Percentiles rank a stretch among this genome's conserved stretches.
Conservation (phyloP, 2,329 filamentous ascomycete genomes). For the Talaromyces amestolkiae region DNA sequence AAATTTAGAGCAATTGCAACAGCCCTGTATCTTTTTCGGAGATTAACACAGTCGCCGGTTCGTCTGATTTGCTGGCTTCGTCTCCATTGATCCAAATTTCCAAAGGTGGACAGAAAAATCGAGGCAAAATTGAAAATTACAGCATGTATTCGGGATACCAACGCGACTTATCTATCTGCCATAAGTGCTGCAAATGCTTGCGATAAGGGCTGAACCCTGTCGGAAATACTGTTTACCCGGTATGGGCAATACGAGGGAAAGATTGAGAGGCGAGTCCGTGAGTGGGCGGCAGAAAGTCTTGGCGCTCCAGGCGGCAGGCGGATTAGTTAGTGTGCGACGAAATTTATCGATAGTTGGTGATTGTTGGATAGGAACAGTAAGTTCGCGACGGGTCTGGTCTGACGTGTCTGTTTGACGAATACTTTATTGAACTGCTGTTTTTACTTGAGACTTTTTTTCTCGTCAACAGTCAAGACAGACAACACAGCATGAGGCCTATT, state of each 20-base stretch:
- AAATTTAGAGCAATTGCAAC: constrained; percentile 2
- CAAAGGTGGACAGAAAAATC: neutral
- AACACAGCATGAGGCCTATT: constrained; percentile 85
- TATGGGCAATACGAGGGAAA: constrained; percentile 25
- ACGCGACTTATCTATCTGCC: neutral
- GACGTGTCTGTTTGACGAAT: constrained; percentile 19
- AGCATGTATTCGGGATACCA: constrained; percentile 8
- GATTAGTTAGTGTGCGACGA: constrained; percentile 39
- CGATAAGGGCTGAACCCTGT: constrained; percentile 20
- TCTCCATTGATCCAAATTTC: neutral
- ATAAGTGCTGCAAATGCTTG: no score
- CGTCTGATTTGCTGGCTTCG: neutral
- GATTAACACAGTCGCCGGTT: neutral
- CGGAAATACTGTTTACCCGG: constrained; percentile 28
- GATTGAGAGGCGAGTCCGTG: constrained; percentile 17
- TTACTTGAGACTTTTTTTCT: neutral
- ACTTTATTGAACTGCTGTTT: no score
- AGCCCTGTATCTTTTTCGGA: neutral
- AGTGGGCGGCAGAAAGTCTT: constrained; percentile 12
- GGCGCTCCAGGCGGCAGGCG: constrained; percentile 7
- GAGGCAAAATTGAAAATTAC: constrained; percentile 2
- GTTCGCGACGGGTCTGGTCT: constrained; percentile 29
- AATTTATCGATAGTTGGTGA: constrained; percentile 30
- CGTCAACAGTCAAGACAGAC: neutral
- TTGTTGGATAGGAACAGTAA: neutral